Conservation (phyloP, 2,329 filamentous ascomycete species). For the Coleophoma crateriformis region DNA sequence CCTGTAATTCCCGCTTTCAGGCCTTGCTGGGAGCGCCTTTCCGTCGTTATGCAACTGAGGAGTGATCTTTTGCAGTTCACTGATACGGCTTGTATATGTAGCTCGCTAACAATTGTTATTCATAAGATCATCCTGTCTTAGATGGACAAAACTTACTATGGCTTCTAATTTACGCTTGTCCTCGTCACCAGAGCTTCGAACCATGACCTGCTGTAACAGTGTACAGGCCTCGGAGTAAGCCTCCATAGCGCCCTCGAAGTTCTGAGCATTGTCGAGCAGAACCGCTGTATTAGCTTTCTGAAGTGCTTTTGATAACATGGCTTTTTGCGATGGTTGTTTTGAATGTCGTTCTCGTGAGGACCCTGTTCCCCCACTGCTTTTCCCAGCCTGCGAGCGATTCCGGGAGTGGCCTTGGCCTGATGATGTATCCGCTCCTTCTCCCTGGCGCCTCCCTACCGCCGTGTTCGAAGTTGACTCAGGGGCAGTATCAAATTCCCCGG, state of each 20-base stretch:
- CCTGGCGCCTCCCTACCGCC: slow-evolving; percentile 1
- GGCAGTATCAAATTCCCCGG: slow-evolving; percentile 14
- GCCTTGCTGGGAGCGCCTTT: slow-evolving; percentile 71
- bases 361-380: slow-evolving; percentile 38
- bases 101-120: slow-evolving; percentile 52
- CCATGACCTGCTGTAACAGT: slow-evolving; percentile 81
- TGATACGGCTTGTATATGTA: slow-evolving; percentile 86
- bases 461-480: slow-evolving; percentile 5
- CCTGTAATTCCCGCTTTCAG: slow-evolving; percentile 55
- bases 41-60: slow-evolving; percentile 48
- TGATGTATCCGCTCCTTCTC: slow-evolving; percentile 7
- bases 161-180: slow-evolving; percentile 88
- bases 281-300: slow-evolving; percentile 96
- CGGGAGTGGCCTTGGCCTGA: slow-evolving; percentile 32
- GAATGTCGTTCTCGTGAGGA: slow-evolving; percentile 24
- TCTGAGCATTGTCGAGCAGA: slow-evolving; percentile 90
- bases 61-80: slow-evolving; percentile 73
- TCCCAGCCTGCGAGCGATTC: slow-evolving; percentile 39
- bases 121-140: neutral
- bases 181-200: slow-evolving; percentile 76
- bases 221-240: slow-evolving; percentile 90
- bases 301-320: slow-evolving; percentile 91
- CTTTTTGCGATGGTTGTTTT: slow-evolving; percentile 72
- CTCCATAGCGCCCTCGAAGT: slow-evolving; percentile 84
- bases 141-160: slow-evolving; percentile 60